Evolutionary conservation across 257 asterid species (phyloP).

Genomic region (Nicotiana knightiana): DNA sequence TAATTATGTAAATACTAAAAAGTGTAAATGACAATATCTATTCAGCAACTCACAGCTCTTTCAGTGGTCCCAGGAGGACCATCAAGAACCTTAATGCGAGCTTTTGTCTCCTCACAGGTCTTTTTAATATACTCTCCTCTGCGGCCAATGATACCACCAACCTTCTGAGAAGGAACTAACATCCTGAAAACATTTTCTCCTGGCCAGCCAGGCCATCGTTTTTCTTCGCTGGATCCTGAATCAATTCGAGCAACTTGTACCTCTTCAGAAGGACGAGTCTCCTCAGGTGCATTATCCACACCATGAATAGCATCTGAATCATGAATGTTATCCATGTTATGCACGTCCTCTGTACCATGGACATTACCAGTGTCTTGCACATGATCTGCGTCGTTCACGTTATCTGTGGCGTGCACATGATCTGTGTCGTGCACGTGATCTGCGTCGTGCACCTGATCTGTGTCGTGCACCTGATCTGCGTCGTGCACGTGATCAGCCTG

Average conservation of each 20-base stretch:
- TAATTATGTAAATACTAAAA: not conserved
- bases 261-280: constrained; percentile 31
- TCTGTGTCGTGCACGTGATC: not conserved
- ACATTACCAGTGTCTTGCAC: not conserved
- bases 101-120: constrained; percentile 63
- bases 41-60: constrained; percentile 57
- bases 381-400: not conserved
- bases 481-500: not conserved
- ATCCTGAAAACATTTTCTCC: constrained; percentile 68
- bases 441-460: not conserved
- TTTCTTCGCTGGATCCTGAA: constrained; percentile 36
- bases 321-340: not conserved
- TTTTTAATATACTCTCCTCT: constrained; percentile 68
- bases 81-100: constrained; percentile 71
- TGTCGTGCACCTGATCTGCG: not conserved
- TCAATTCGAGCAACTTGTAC: constrained; percentile 24
- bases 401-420: not conserved
- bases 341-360: not conserved
- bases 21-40: not conserved
- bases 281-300: constrained; percentile 24
- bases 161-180: constrained; percentile 60
- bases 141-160: constrained; percentile 73
- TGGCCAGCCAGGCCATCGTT: constrained; percentile 85
- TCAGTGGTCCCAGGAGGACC: constrained; percentile 65
- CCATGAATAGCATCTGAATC: not conserved